These are phyloP conservation scores for Lentinula edodes DNA, from an alignment of 768 basidiomycete species.

Conservation along the genomic window DNA sequence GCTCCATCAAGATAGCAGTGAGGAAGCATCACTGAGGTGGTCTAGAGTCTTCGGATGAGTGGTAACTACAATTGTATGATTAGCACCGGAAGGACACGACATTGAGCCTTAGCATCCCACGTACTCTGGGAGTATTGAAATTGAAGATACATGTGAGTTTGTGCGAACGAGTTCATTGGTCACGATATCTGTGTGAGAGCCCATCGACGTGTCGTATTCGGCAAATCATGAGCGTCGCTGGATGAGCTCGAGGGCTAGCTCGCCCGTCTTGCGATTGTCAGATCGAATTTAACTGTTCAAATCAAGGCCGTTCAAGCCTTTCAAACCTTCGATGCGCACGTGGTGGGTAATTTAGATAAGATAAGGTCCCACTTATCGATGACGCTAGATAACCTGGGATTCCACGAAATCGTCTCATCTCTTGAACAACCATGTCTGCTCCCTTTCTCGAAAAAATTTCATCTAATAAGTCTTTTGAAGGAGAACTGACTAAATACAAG, in stretches of 20 bases:
- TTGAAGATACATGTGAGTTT: conserved; percentile 5
- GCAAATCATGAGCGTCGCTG: not conserved
- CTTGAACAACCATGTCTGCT: not conserved
- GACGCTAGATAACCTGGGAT: not conserved
- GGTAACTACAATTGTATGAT: not conserved
- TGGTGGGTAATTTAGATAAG: not conserved
- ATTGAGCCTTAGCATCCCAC: not conserved
- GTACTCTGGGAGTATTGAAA: conserved; percentile 5
- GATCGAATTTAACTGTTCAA: too few species aligned
- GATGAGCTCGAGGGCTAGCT: too few species aligned
- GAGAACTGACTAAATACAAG: conserved; percentile 81
- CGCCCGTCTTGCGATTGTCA: too few species aligned
- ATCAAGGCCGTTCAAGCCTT: too few species aligned
- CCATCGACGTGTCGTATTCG: not conserved
- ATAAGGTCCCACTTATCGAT: not conserved
- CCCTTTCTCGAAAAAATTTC: conserved; percentile 62
- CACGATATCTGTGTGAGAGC: not conserved
- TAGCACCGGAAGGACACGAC: not conserved
- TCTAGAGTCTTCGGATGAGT: not conserved
- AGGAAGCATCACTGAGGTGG: conserved; percentile 2
- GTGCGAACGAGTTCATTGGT: not conserved
- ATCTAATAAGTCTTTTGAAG: conserved; percentile 74
- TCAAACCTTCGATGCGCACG: not conserved
- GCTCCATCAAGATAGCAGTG: not conserved
- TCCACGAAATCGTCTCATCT: not conserved